These are phyloP conservation scores for Daldinia vernicosa DNA, from an alignment of 495 filamentous ascomycete species.

Conservation along the genomic window DNA sequence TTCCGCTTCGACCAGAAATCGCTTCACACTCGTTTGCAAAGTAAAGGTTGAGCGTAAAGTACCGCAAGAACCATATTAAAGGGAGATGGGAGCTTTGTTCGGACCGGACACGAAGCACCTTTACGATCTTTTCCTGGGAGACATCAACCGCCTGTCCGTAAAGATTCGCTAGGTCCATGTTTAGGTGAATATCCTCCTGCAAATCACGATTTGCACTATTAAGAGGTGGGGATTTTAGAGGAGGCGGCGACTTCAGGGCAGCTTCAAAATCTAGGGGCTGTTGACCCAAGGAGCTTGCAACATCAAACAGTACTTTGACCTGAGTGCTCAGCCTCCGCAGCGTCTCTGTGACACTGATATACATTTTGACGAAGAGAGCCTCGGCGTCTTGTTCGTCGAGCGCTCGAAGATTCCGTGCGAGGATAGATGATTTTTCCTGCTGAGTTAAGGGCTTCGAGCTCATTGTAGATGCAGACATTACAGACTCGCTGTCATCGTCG, in stretches of 20 bases:
- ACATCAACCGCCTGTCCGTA: slow-evolving; percentile 93
- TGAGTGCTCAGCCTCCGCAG: slow-evolving; percentile 86
- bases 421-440: slow-evolving; percentile 86
- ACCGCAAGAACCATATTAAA: slow-evolving; percentile 82
- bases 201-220: slow-evolving; percentile 55
- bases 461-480: slow-evolving; percentile 86
- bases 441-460: slow-evolving; percentile 73
- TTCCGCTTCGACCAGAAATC: slow-evolving; percentile 87
- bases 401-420: slow-evolving; percentile 90
- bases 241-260: slow-evolving; percentile 57
- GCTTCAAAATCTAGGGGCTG: slow-evolving; percentile 25
- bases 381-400: slow-evolving; percentile 87
- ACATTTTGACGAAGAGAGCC: slow-evolving; percentile 81
- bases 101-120: slow-evolving; percentile 88
- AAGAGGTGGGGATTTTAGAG: slow-evolving; percentile 45
- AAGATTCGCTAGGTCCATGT: slow-evolving; percentile 92
- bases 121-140: slow-evolving; percentile 90
- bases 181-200: slow-evolving; percentile 84
- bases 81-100: slow-evolving; percentile 81
- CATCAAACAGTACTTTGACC: slow-evolving; percentile 93
- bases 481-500: slow-evolving; percentile 91
- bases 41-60: slow-evolving; percentile 91
- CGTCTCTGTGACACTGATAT: slow-evolving; percentile 86
- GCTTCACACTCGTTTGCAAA: slow-evolving; percentile 98
- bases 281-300: slow-evolving; percentile 78